Percentiles rank a stretch among this genome's conserved stretches.
phyloP scores from a whole-genome alignment of 805 yeast species.

The Ogataea glucozyma region DNA sequence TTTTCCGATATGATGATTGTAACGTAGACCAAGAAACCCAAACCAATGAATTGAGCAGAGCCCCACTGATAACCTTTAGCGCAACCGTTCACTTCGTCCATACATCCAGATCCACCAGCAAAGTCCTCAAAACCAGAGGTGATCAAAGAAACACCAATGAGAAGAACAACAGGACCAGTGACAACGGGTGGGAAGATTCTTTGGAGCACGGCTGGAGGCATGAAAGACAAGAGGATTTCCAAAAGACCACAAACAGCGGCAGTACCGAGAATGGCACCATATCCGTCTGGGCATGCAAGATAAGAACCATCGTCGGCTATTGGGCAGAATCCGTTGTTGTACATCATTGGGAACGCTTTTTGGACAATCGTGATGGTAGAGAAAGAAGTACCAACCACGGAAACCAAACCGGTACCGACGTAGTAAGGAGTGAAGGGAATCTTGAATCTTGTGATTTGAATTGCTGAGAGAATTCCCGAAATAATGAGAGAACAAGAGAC shows the following conservation, averaged over 20 bases:
- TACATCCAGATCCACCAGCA: constrained; percentile 80
- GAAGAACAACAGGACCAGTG: constrained; percentile 88
- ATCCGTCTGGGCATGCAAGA: constrained; percentile 86
- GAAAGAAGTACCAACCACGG: constrained; percentile 90
- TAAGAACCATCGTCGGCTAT: constrained; percentile 59
- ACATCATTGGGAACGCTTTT: constrained; percentile 80
- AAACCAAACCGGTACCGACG: constrained; percentile 84
- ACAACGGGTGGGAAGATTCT: constrained; percentile 84
- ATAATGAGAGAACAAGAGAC: constrained; percentile 73
- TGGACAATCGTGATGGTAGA: constrained; percentile 82
- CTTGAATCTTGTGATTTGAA: constrained; percentile 82
- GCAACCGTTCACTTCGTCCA: constrained; percentile 41
- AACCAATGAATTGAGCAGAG: constrained; percentile 80
- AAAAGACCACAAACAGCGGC: constrained; percentile 75
- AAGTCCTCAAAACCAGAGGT: constrained; percentile 78
- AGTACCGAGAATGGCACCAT: constrained; percentile 83
- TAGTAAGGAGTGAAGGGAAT: constrained; percentile 72
- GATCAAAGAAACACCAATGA: constrained; percentile 74
- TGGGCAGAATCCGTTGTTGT: constrained; percentile 67
- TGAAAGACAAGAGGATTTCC: constrained; percentile 71
- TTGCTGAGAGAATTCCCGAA: constrained; percentile 65
- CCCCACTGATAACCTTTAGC: constrained; percentile 71
- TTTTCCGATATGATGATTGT: constrained; percentile 76
- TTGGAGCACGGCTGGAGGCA: constrained; percentile 72
- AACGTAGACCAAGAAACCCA: constrained; percentile 80